Evolutionary conservation across 495 filamentous ascomycete genomes (phyloP), one percentile per base, ranked within the genome.

Genomic region (Tricharina praecox): DNA sequence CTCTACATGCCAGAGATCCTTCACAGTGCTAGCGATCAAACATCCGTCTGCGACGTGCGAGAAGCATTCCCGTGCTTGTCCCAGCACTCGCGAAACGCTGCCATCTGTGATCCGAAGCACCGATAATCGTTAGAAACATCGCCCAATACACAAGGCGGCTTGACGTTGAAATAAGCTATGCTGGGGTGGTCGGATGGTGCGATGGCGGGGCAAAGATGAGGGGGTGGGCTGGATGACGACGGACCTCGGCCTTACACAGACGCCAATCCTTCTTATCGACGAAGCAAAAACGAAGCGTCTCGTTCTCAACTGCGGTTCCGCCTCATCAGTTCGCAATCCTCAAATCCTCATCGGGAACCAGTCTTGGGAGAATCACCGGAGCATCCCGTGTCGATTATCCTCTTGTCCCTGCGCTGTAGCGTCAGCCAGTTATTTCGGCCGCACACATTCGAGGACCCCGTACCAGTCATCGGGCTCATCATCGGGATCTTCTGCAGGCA

Each of bases 401-500:
- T 74, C 73, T 95, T 88, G 68, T 97, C 85, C 82, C 82, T 87
- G 33, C 53, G 47, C 26, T 3, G 33, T 43, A 19, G 20, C 16
- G 45, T 63, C 32, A 63, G 48, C 60, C 32, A 54, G 51, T 33
- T 8, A 24, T 21, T 5, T 16, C 20, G 13, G 13, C 28, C 28
- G 7, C 28, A 5, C 28, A 13, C 28, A 32, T 37, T 56, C 34
- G 33, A 37, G 43, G 7, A 53, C 69, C 66, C n/a, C n/a, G n/a
- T 69, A 95, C 90, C 88, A 96, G 26, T 93, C 87, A 73, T 95
- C 88, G 3, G 82, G 84, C 59, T 93, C 88, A 64, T 94, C 86
- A 50, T 92, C 87, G n/a, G n/a, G n/a, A 33, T 77, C 67, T 28
- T 73, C 70, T 23, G 23, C 37, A 7, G 21, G 41, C 8, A 28